phyloP scores from a whole-genome alignment of 148 eudicot genomes.

The Cornus florida region DNA sequence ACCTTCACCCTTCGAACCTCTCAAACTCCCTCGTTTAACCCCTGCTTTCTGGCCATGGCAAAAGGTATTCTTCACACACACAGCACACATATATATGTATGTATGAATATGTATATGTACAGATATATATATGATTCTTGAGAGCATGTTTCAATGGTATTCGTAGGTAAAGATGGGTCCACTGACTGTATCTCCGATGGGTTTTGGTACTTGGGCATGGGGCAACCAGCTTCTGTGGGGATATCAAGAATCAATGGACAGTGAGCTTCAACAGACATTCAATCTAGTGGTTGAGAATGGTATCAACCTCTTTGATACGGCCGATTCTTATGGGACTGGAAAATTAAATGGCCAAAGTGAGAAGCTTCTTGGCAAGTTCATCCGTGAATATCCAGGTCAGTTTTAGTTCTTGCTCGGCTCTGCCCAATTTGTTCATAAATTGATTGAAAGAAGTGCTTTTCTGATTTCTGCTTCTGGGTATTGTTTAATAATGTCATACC shows the following conservation, averaged over 20 bases:
- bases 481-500: slow-evolving; percentile 3
- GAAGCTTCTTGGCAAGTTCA: slow-evolving; percentile 85
- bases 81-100: slow-evolving; percentile 1
- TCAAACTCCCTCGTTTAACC: slow-evolving; percentile 66
- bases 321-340: slow-evolving; percentile 97
- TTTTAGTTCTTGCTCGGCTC: not conserved
- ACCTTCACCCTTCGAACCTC: slow-evolving; percentile 31
- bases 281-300: slow-evolving; percentile 82
- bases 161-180: slow-evolving; percentile 72
- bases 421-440: not conserved
- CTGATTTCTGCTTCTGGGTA: not conserved
- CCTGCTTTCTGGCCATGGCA: slow-evolving; percentile 89
- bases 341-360: slow-evolving; percentile 85
- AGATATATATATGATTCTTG: not conserved
- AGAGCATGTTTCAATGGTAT: not conserved
- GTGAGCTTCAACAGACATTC: slow-evolving; percentile 77
- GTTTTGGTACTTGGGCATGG: slow-evolving; percentile 99
- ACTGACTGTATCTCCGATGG: slow-evolving; percentile 84
- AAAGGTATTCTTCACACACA: slow-evolving; percentile 39
- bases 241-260: slow-evolving; percentile 80
- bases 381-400: slow-evolving; percentile 67
- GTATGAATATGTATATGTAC: not conserved
- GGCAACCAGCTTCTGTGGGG: slow-evolving; percentile 97
- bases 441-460: not conserved
- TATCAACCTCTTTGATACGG: slow-evolving; percentile 86